These are phyloP conservation scores for Sphaerulina musiva DNA, from an alignment of 2,329 filamentous ascomycete species.

Conservation along the genomic window DNA sequence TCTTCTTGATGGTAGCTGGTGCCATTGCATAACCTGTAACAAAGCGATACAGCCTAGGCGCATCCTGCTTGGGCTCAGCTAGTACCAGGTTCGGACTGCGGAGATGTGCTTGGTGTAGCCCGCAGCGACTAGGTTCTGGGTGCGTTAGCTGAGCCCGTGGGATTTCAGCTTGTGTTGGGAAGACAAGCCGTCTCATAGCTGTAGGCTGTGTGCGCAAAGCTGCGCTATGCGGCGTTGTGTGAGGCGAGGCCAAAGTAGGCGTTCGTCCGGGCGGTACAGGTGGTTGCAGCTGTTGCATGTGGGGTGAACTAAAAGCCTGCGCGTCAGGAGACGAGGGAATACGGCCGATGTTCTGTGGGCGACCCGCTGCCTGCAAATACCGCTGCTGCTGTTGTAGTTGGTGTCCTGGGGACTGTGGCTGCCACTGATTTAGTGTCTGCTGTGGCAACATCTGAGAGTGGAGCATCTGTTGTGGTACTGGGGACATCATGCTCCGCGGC, in stretches of 20 bases:
- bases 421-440: not conserved
- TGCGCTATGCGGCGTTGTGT: not conserved
- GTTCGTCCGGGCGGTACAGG: not conserved
- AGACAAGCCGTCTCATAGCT: constrained; percentile 7
- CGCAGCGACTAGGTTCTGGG: constrained; percentile 43
- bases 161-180: constrained; percentile 17
- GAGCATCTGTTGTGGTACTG: constrained; percentile 6
- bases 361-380: not conserved
- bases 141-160: constrained; percentile 36
- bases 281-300: not conserved
- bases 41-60: constrained; percentile 49
- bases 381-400: constrained; percentile 6
- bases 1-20: constrained; percentile 38
- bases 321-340: not conserved
- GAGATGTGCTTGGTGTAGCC: constrained; percentile 55
- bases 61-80: not conserved
- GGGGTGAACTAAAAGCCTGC: not conserved
- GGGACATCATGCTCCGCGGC: not conserved
- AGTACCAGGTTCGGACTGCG: constrained; percentile 45
- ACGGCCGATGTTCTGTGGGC: not conserved
- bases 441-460: constrained; percentile 1
- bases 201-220: not conserved
- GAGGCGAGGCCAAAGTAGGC: not conserved
- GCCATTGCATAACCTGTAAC: constrained; percentile 47
- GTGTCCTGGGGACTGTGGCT: not conserved